A percentile compares a stretch with the other conserved stretches of the same genome.
Evolutionary conservation across 2,329 filamentous ascomycete genomes (phyloP).

Genomic region (Fusarium sp.): DNA sequence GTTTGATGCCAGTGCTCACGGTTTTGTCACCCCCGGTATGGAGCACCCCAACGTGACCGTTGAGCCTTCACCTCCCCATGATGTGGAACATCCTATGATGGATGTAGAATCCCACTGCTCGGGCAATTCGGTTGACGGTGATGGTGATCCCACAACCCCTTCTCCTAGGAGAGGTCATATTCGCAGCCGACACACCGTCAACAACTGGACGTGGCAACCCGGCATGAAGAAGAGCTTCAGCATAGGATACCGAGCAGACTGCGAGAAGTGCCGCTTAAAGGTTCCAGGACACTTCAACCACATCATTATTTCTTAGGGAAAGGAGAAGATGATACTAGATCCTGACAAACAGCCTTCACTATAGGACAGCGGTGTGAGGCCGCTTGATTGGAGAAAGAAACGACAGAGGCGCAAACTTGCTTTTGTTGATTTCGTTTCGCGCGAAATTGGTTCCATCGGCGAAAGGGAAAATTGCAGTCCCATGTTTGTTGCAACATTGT

Average conservation of each 20-base stretch:
- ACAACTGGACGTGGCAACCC: conserved; percentile 69
- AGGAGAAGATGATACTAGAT: conserved; percentile 43
- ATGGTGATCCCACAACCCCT: conserved; percentile 54
- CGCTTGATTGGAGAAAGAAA: conserved; percentile 35
- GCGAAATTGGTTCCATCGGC: background rate
- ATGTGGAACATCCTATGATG: conserved; percentile 55
- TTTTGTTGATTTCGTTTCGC: too few relatives aligned
- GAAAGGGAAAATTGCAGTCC: background rate
- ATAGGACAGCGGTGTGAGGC: conserved; percentile 43
- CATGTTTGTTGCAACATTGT: background rate
- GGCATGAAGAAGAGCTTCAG: conserved; percentile 78
- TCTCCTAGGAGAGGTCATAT: conserved; percentile 66
- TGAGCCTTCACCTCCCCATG: conserved; percentile 47
- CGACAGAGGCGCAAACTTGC: conserved; percentile 14
- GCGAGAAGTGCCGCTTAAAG: conserved; percentile 79
- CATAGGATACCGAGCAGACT: conserved; percentile 82
- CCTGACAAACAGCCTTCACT: conserved; percentile 30
- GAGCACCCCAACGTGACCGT: conserved; percentile 22
- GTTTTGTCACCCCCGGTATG: conserved; percentile 46
- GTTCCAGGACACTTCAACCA: conserved; percentile 85
- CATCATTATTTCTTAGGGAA: conserved; percentile 72
- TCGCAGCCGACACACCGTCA: conserved; percentile 68
- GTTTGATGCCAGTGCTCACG: conserved; percentile 49
- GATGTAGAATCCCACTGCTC: conserved; percentile 47
- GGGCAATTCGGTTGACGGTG: conserved; percentile 42